Conservation (phyloP, 257 asterid genomes). For the Gynochthodes officinalis region DNA sequence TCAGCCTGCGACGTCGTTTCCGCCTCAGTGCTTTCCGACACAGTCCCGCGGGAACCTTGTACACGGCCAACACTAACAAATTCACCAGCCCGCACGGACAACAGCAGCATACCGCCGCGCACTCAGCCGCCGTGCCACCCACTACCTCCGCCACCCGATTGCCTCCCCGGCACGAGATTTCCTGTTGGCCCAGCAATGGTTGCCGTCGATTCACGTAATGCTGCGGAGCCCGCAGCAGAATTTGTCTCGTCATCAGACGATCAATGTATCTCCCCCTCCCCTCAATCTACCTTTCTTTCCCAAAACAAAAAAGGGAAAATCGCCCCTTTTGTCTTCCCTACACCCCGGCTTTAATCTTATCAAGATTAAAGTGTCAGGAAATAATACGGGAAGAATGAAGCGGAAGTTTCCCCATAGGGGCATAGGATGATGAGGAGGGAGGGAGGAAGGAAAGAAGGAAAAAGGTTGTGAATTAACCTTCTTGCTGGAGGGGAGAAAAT, state of each 20-base stretch:
- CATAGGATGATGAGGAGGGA: neutral
- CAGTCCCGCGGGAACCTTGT: slow-evolving; percentile 68
- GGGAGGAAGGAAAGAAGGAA: too few species aligned
- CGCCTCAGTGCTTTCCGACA: slow-evolving; percentile 58
- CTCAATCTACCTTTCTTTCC: too few species aligned
- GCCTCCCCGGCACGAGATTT: slow-evolving; percentile 28
- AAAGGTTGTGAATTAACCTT: neutral
- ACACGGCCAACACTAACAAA: slow-evolving; percentile 55
- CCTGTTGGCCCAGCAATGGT: slow-evolving; percentile 37
- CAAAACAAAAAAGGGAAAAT: too few species aligned
- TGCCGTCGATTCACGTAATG: slow-evolving; percentile 37
- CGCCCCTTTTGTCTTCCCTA: neutral
- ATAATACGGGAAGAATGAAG: neutral
- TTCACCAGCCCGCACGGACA: slow-evolving; percentile 71
- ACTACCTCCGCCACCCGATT: slow-evolving; percentile 60
- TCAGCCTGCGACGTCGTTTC: slow-evolving; percentile 45
- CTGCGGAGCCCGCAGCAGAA: slow-evolving; percentile 32
- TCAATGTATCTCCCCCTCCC: neutral
- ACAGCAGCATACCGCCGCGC: slow-evolving; percentile 85
- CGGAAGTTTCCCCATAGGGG: slow-evolving; percentile 8
- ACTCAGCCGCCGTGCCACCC: slow-evolving; percentile 82
- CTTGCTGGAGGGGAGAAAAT: neutral
- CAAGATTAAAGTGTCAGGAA: neutral
- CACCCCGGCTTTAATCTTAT: neutral
- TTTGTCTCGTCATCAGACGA: slow-evolving; percentile 38